phyloP scores from a whole-genome alignment of 495 filamentous ascomycete genomes.

The Usnea hakonensis region DNA sequence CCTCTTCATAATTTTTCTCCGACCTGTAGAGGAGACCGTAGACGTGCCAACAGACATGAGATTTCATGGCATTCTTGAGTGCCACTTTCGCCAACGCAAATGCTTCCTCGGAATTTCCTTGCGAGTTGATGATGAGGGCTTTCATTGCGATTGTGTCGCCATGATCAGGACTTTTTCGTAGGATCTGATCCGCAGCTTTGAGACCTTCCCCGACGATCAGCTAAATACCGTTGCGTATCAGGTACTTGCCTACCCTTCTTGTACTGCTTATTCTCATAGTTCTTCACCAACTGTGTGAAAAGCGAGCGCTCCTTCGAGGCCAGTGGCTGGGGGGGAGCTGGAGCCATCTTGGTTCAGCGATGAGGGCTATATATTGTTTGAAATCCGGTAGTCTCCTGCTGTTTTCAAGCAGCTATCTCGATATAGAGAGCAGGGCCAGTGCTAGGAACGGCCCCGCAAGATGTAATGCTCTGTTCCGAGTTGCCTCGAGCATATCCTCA shows the following conservation, averaged over 20 bases:
- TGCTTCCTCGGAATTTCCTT: constrained; percentile 85
- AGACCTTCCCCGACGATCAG: constrained; percentile 48
- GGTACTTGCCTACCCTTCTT: constrained; percentile 61
- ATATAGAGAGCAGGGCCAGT: constrained; percentile 1
- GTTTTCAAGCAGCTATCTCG: neutral
- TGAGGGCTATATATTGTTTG: neutral
- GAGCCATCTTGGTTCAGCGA: constrained; percentile 5
- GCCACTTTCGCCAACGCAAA: constrained; percentile 88
- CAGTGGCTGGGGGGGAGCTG: constrained; percentile 60
- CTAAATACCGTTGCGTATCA: constrained; percentile 4
- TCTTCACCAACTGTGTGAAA: constrained; percentile 87
- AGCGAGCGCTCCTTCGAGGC: constrained; percentile 83
- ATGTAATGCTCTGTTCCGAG: neutral
- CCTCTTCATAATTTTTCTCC: constrained; percentile 95
- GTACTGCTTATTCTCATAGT: constrained; percentile 97
- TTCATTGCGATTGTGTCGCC: constrained; percentile 99
- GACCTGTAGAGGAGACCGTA: constrained; percentile 92
- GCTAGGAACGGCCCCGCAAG: constrained; percentile 7
- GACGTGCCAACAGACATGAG: constrained; percentile 98
- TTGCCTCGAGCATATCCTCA: constrained; percentile 4
- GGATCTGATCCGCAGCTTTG: constrained; percentile 88
- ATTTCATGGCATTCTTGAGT: constrained; percentile 91
- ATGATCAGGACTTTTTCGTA: constrained; percentile 89
- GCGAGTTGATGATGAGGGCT: constrained; percentile 87
- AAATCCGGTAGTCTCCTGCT: neutral